Conservation (phyloP, 257 asterid species). For the Craterostigma plantagineum region DNA sequence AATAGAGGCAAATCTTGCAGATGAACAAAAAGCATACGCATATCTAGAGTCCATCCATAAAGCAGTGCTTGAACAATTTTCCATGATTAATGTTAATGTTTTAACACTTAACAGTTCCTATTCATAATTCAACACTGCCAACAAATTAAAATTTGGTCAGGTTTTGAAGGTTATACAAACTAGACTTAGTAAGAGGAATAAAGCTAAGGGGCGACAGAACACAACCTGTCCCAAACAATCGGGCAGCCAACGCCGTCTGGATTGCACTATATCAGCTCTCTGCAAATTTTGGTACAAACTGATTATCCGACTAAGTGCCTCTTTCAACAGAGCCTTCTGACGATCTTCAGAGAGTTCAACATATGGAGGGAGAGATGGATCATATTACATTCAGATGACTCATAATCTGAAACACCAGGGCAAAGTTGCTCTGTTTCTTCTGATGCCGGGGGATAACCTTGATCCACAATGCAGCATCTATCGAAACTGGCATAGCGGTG, state of each 20-base stretch:
- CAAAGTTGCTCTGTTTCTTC: constrained; percentile 49
- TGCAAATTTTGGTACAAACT: constrained; percentile 37
- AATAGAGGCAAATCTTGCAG: too few species aligned
- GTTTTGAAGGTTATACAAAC: constrained; percentile 10
- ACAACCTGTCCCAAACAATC: constrained; percentile 84
- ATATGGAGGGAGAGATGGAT: constrained; percentile 47
- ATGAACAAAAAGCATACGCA: too few species aligned
- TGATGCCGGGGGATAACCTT: constrained; percentile 59
- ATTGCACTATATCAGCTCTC: constrained; percentile 46
- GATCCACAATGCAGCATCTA: constrained; percentile 29
- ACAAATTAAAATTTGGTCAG: neutral
- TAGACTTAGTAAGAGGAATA: constrained; percentile 5
- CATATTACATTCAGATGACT: constrained; percentile 33
- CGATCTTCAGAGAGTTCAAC: constrained; percentile 42
- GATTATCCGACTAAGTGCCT: constrained; percentile 63
- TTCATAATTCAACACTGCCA: too few species aligned
- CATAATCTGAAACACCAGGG: constrained; percentile 29
- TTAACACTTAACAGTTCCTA: too few species aligned
- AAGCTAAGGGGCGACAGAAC: constrained; percentile 13
- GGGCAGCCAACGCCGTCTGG: constrained; percentile 71
- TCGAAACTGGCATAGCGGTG: constrained; percentile 15
- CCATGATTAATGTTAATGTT: too few species aligned
- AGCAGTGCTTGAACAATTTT: too few species aligned
- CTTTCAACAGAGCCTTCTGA: constrained; percentile 29
- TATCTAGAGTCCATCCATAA: too few species aligned